Base-by-base conservation (phyloP, 2,329 filamentous ascomycete species). In the Leptosphaerulina australis region DNA sequence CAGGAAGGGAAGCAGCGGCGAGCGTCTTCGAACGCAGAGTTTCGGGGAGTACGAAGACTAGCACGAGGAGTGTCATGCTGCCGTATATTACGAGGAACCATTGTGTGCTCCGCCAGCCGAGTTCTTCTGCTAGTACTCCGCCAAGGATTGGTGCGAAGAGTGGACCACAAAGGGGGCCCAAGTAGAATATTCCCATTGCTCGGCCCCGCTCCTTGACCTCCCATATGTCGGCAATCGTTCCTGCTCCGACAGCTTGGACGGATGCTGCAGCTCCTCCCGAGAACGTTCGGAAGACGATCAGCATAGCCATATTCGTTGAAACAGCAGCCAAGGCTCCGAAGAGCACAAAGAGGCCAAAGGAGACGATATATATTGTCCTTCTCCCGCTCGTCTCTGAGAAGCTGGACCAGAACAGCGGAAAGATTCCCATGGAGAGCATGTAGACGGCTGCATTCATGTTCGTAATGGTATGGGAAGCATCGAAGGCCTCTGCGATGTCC, bases 351-450 rank as follows among this genome's bases (percentile, higher is more conserved):
- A 73, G 39, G 9, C 58, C 43, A 38, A 74, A 74, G 8, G 63
- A 68, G 5, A 60, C 55, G 35, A 74, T 64, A 47, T 73, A 74
- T 15, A 74, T 72, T 2, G 68, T 71, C 15, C 71, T 44, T 26
- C 72, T 45, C 2, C 72, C 72, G 3, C 69, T 49, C 1, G 68
- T 65, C 55, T 74, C 72, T 8, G 64, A 69, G 41, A 74, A 73
- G 9, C 64, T 67, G 21, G 67, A 71, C 72, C 72, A 74, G 71
- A 71, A 75, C 1, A 75, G 55, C 0, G 73, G 73, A 41, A 75
- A 75, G 6, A 75, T 73, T 6, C 64, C 60, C 72, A 75, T 75
- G 46, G 64, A 60, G 7, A 75, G 66, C 73, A 75, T 74, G 50
- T 74, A 75, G 10, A 75, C 66, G 0, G 72, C 71, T 12, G 74